Evolutionary conservation across 2,329 filamentous ascomycete species (phyloP), one percentile per base, ranked within the genome.

Genomic region (Sporothrix schenckii): DNA sequence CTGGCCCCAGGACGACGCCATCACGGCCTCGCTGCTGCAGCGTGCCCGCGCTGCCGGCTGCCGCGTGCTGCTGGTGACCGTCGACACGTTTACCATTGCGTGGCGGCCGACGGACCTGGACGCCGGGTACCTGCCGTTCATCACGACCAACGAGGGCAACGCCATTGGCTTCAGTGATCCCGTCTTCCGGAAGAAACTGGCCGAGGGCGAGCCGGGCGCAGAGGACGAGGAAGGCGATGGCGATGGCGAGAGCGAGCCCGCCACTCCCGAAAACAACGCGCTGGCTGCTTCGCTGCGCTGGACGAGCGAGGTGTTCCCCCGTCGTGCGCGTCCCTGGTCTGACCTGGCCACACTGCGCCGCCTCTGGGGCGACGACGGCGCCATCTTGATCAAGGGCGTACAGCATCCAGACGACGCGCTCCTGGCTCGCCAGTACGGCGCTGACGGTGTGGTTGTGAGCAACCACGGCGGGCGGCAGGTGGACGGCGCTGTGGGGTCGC

Each of bases 21-120:
- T 92, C 69, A 92, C 90, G 0, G 80, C 84, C 0, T 90, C 87
- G 1, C 80, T 93, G 19, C 82, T 93, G 4, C 76, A 79, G 14
- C 34, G 90, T 0, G 91, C 90, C 0, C 87, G 87, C 75, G 81
- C 79, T 0, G 84, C 81, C 44, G 90, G 90, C 0, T 93, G 84
- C 79, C 84, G 83, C 47, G 89, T 88, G 0, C 82, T 93, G 0
- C 86, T 93, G 7, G 88, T 93, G 0, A 93, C 91, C 0, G 81
- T 92, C 0, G 91, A 93, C 77, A 92, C 90, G 0, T 91, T 87
- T 79, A 84, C 84, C 14, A 82, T 93, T 49, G 86, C 85, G 0
- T 93, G 90, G 90, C 83, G 91, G 50, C 90, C 90, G 0, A 83
- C 81, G 0, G 90, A 92, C 75, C 83, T 92, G 4, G 89, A 92